phyloP scores from a whole-genome alignment of 2,329 filamentous ascomycete species.

The Verticillium nonalfalfae region DNA sequence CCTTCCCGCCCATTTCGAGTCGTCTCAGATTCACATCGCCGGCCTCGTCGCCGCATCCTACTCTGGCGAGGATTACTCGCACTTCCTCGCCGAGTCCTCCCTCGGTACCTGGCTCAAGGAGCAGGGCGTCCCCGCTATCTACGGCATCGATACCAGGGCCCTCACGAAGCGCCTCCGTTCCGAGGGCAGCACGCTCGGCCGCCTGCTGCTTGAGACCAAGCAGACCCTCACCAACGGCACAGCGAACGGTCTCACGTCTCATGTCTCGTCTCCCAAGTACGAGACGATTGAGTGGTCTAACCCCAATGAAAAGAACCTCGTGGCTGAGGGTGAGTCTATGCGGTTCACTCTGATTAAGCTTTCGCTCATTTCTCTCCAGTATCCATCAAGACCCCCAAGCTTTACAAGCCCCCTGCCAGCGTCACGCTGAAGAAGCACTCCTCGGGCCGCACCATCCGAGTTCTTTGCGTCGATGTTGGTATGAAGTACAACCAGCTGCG shows the following conservation, averaged over 20 bases:
- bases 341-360: constrained; percentile 8
- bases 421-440: constrained; percentile 70
- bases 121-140: constrained; percentile 88
- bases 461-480: constrained; percentile 92
- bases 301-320: constrained; percentile 88
- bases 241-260: constrained; percentile 22
- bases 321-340: constrained; percentile 75
- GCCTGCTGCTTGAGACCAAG: constrained; percentile 68
- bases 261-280: constrained; percentile 41
- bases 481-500: constrained; percentile 98
- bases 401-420: constrained; percentile 71
- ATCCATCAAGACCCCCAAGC: constrained; percentile 77
- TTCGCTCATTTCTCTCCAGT: constrained; percentile 54
- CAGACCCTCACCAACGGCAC: constrained; percentile 35
- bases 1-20: constrained; percentile 89
- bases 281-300: constrained; percentile 84
- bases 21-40: constrained; percentile 85
- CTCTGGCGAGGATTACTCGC: constrained; percentile 90
- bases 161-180: constrained; percentile 92
- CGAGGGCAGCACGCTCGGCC: constrained; percentile 93
- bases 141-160: constrained; percentile 87
- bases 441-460: constrained; percentile 77
- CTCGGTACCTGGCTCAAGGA: constrained; percentile 95
- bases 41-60: constrained; percentile 89
- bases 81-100: constrained; percentile 86